A percentile compares a stretch with the other conserved stretches of the same genome.
These are phyloP conservation scores for Phytophthora meadii DNA, from an alignment of 352 stramenopile species.

Conservation along the genomic window DNA sequence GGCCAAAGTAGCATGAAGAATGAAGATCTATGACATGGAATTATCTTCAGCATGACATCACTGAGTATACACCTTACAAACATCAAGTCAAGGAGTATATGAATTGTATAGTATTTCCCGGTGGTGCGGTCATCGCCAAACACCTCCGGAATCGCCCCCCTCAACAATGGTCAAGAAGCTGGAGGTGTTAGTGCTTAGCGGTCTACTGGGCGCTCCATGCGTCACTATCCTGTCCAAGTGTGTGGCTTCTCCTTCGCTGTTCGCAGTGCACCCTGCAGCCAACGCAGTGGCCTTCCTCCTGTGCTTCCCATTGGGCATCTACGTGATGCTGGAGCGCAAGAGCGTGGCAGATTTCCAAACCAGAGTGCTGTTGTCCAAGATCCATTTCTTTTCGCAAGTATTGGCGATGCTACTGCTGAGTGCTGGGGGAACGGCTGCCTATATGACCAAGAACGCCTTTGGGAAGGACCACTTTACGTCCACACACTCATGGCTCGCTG, in stretches of 20 bases:
- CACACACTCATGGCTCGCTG: constrained; percentile 77
- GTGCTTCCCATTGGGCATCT: constrained; percentile 66
- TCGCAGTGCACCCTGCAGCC: constrained; percentile 65
- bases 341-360: constrained; percentile 47
- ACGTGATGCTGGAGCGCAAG: constrained; percentile 70
- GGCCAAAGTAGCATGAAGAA: constrained; percentile 21
- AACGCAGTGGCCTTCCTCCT: constrained; percentile 71
- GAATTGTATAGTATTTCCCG: constrained; percentile 1
- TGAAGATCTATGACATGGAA: constrained; percentile 10
- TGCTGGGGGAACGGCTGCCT: constrained; percentile 48
- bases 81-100: constrained; percentile 5
- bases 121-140: constrained; percentile 14
- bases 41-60: constrained; percentile 7
- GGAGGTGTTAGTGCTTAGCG: constrained; percentile 61
- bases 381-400: constrained; percentile 59
- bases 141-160: not conserved
- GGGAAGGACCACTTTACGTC: constrained; percentile 74
- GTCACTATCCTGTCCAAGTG: constrained; percentile 55
- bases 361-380: constrained; percentile 50
- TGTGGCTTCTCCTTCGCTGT: constrained; percentile 45
- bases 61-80: constrained; percentile 19
- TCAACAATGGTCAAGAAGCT: constrained; percentile 59
- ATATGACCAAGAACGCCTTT: constrained; percentile 64
- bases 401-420: constrained; percentile 57
- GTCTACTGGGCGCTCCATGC: constrained; percentile 56